Conservation (phyloP, 1,284 basidiomycete species). For the Pseudozyma hubeiensis region DNA sequence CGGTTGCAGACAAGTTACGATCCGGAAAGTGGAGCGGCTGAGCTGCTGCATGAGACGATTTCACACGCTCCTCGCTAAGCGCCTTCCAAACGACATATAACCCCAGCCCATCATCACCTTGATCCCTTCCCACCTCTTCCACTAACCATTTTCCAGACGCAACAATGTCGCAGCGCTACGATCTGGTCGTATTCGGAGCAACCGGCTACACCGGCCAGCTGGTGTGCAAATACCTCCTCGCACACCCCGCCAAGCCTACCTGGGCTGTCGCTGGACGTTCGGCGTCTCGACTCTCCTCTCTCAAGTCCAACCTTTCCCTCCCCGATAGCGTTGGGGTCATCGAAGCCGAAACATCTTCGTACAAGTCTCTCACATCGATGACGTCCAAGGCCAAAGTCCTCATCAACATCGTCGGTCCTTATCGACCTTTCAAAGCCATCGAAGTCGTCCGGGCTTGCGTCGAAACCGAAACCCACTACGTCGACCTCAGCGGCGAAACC, state of each 20-base stretch:
- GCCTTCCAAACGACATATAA: no score
- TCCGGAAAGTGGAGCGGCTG: no score
- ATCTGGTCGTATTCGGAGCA: slow-evolving; percentile 60
- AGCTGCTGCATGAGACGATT: no score
- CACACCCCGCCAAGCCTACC: slow-evolving; percentile 41
- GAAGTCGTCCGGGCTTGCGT: slow-evolving; percentile 72
- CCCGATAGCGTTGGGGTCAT: slow-evolving; percentile 45
- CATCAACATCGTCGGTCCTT: slow-evolving; percentile 62
- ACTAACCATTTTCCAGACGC: no score
- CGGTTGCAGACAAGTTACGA: no score
- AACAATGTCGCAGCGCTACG: slow-evolving; percentile 48
- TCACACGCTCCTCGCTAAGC: no score
- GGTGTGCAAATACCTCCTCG: slow-evolving; percentile 50
- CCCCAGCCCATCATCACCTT: no score
- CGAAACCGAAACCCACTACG: slow-evolving; percentile 75
- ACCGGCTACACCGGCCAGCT: slow-evolving; percentile 63
- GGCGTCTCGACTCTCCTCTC: slow-evolving; percentile 35
- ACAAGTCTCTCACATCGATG: slow-evolving; percentile 43
- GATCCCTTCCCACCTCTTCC: no score
- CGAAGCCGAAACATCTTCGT: slow-evolving; percentile 43
- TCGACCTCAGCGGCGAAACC: slow-evolving; percentile 75
- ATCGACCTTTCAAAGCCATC: slow-evolving; percentile 41
- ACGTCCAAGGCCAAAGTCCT: slow-evolving; percentile 34
- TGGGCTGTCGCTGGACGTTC: slow-evolving; percentile 63
- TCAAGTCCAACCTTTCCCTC: slow-evolving; percentile 37